phyloP scores from a whole-genome alignment of 345 rosid genomes.

The Ailanthus altissimus region DNA sequence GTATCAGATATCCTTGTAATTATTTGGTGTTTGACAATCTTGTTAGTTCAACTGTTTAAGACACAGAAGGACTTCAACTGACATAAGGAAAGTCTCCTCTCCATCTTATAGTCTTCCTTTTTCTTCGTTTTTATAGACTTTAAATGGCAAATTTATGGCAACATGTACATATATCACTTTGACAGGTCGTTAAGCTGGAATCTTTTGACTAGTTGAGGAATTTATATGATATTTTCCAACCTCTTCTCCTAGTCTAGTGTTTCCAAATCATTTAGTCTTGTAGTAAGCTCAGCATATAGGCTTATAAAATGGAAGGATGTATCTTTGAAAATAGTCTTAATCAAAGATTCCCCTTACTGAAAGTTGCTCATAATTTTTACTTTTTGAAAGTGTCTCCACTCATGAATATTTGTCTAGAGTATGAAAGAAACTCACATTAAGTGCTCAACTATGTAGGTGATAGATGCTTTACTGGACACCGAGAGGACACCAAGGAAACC shows the following conservation, averaged over 20 bases:
- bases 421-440: constrained; percentile 12
- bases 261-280: not conserved
- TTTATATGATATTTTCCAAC: not conserved
- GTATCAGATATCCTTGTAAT: constrained; percentile 30
- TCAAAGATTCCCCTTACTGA: not conserved
- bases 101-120: not conserved
- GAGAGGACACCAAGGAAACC: constrained; percentile 68
- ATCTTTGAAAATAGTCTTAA: not conserved
- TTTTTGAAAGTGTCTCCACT: constrained; percentile 4
- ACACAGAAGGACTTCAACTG: not conserved
- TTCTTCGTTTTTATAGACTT: not conserved
- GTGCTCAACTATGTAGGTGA: constrained; percentile 44
- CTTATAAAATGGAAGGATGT: not conserved
- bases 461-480: constrained; percentile 71
- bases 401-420: not conserved
- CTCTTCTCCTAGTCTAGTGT: not conserved
- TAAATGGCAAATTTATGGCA: not conserved
- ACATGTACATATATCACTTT: not conserved
- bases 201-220: not conserved
- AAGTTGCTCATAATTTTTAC: not conserved
- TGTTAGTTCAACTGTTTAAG: constrained; percentile 4
- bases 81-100: no score
- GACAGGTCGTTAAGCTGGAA: not conserved
- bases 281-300: not conserved
- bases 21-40: constrained; percentile 15